Evolutionary conservation across 371 early-diverging fungal genomes (phyloP).

Genomic region (Dichotomocladium elegans): DNA sequence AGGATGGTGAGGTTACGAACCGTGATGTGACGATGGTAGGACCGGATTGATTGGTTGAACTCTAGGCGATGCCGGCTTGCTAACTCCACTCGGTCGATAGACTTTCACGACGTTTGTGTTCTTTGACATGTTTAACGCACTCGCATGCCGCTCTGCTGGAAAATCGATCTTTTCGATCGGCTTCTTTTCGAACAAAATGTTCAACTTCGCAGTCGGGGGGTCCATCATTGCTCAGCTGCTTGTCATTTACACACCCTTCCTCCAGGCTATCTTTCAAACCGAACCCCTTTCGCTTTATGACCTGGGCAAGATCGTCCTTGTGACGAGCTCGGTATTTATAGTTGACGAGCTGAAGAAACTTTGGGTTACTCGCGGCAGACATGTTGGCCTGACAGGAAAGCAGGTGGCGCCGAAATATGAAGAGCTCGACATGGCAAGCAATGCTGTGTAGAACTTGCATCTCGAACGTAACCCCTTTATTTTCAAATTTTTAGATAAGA

Average conservation of each 20-base stretch:
- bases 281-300: conserved; percentile 74
- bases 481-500: too few relatives aligned
- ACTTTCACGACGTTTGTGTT: conserved; percentile 96
- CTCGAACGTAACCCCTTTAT: too few relatives aligned
- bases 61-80: too few relatives aligned
- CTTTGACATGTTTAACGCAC: conserved; percentile 94
- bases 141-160: conserved; percentile 85
- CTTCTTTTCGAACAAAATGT: conserved; percentile 82
- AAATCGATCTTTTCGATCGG: conserved; percentile 81
- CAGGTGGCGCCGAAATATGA: neutral
- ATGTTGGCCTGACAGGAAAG: neutral
- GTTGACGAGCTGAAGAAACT: conserved; percentile 77
- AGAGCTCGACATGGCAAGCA: conserved; percentile 7
- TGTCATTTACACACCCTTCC: conserved; percentile 86
- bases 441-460: conserved; percentile 11
- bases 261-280: conserved; percentile 93
- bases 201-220: conserved; percentile 77
- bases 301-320: conserved; percentile 56
- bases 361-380: neutral
- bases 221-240: conserved; percentile 83
- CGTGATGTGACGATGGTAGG: conserved; percentile 91
- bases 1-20: conserved; percentile 70
- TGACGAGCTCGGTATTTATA: conserved; percentile 75
- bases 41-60: too few relatives aligned
- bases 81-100: conserved; percentile 31